Base-by-base conservation (phyloP, 169 alveolate species). In the Plasmodium ovale region DNA sequence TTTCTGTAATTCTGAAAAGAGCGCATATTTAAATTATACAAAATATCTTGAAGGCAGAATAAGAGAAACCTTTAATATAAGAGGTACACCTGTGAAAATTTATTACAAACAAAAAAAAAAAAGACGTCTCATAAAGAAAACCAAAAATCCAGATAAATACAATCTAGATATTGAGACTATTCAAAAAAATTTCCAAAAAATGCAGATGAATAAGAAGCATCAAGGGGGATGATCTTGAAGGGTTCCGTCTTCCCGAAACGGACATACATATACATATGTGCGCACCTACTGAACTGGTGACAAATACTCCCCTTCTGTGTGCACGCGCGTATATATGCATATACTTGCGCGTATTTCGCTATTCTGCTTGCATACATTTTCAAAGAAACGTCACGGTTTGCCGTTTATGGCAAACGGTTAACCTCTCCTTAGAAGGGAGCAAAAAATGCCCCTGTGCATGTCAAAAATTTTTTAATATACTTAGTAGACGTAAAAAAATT, bases 31-130 rank as follows among this genome's bases (percentile, higher is more conserved):
- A 23, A 94, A 93, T 84, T 93, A 93, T 84, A 92, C 93, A 59
- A 92, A 93, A 87, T 93, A 93, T 92, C 72, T 93, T 64, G 95
- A 93, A 85, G 79, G 65, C 19, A 89, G 87, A 72, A 87, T 93
- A 62, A 42, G 96, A 16, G 90, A 88, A 10, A 72, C 94, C 7
- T 87, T 93, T 39, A 79, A 85, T 54, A 33, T 93, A 44, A 60
- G 89, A 47, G 95, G 94, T 27, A 88, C 95, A 1, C 96, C 96
- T 12, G 92, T 93, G 49, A 87, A 70, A 37, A 82, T 82, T 51
- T 82, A 82, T 71, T 82, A 82, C 54, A 82, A 82, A 59, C 85
- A 82, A 56, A 82, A 67, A 49, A 82, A 16, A 33, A 42, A 42
- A 82, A 82, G 90, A 82, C 16, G 25, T 27, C 65, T 82, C 23